Percentiles rank a stretch among this genome's conserved stretches.
phyloP scores from a whole-genome alignment of 768 basidiomycete species.

The Suillus weaverae region DNA sequence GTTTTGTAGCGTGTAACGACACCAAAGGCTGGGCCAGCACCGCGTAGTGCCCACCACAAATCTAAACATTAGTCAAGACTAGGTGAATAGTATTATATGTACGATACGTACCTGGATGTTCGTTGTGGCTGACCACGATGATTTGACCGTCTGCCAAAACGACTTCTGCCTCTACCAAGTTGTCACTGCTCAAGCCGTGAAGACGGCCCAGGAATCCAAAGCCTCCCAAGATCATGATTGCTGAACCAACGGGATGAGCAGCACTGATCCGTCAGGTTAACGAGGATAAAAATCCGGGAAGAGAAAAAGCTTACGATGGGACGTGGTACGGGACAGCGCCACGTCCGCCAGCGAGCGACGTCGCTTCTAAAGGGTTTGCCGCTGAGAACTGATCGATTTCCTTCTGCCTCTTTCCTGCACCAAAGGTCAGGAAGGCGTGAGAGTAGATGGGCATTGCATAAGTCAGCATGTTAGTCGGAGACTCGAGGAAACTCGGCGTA shows the following conservation, averaged over 20 bases:
- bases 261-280: conserved; percentile 43
- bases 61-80: conserved; percentile 42
- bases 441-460: conserved; percentile 62
- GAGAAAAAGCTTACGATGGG: conserved; percentile 57
- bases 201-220: conserved; percentile 87
- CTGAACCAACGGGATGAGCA: conserved; percentile 78
- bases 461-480: conserved; percentile 40
- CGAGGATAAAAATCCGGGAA: conserved; percentile 7
- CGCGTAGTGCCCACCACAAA: conserved; percentile 86
- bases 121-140: conserved; percentile 69
- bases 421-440: conserved; percentile 82
- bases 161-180: conserved; percentile 88
- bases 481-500: conserved; percentile 34
- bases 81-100: neutral
- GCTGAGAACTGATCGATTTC: conserved; percentile 80
- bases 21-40: conserved; percentile 81
- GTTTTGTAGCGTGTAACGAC: conserved; percentile 89
- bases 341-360: conserved; percentile 47
- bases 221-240: conserved; percentile 81
- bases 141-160: conserved; percentile 91
- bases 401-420: conserved; percentile 83
- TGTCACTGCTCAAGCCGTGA: conserved; percentile 86
- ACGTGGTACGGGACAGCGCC: conserved; percentile 75
- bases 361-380: conserved; percentile 61
- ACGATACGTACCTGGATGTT: conserved; percentile 58